These are phyloP conservation scores for Auricularia cornea DNA, from an alignment of 768 basidiomycete species.

Conservation along the genomic window DNA sequence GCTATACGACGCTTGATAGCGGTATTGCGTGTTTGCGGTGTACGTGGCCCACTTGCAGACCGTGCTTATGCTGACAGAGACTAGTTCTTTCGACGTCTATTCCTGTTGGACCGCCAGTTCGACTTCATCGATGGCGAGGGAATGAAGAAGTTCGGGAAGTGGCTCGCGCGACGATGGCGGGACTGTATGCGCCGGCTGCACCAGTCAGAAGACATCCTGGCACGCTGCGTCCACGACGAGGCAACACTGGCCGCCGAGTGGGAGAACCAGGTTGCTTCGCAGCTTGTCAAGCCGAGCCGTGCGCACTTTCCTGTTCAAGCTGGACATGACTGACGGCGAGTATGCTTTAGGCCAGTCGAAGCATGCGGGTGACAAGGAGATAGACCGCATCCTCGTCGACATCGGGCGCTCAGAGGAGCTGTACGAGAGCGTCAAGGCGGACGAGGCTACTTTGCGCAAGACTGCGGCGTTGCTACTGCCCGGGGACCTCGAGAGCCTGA, in stretches of 20 bases:
- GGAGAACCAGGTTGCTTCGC: background rate
- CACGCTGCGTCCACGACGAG: background rate
- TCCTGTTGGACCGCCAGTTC: background rate
- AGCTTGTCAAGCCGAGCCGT: background rate
- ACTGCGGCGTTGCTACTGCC: no score
- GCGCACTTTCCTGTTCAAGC: no score
- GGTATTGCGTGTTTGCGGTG: no score
- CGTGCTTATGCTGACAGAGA: background rate
- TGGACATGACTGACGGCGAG: no score
- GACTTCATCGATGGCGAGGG: background rate
- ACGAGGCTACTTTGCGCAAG: no score
- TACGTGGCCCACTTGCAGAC: background rate
- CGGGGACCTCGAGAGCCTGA: no score
- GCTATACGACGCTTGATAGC: conserved; percentile 26
- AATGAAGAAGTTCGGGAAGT: no score
- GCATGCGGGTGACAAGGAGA: background rate
- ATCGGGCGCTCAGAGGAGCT: background rate
- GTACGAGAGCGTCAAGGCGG: background rate
- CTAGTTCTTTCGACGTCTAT: background rate
- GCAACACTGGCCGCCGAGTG: background rate
- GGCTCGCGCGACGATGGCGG: background rate
- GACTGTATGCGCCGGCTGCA: background rate
- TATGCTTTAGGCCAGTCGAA: background rate
- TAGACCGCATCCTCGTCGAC: background rate
- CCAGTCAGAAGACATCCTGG: background rate